phyloP scores from a whole-genome alignment of 495 filamentous ascomycete genomes.

The Xylaria cubensis region DNA sequence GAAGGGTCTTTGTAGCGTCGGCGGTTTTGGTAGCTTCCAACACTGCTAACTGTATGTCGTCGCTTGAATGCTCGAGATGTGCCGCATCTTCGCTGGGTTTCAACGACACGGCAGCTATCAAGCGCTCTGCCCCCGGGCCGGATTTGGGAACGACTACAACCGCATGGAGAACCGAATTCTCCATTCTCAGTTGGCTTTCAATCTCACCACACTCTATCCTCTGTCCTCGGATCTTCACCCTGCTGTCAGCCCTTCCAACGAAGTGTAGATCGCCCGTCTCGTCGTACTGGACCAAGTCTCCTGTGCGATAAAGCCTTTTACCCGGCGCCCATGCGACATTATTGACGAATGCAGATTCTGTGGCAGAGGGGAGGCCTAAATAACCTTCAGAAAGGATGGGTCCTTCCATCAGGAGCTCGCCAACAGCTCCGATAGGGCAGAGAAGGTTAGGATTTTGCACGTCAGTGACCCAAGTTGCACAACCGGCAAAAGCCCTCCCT shows the following conservation, averaged over 20 bases:
- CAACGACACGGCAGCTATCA: slow-evolving; percentile 15
- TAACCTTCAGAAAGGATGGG: slow-evolving; percentile 60
- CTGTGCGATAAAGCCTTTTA: slow-evolving; percentile 48
- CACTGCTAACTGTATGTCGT: neutral
- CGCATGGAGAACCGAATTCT: slow-evolving; percentile 9
- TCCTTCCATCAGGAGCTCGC: slow-evolving; percentile 56
- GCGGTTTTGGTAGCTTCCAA: neutral
- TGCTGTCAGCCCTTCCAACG: slow-evolving; percentile 35
- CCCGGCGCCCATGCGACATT: slow-evolving; percentile 51
- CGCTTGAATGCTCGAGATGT: slow-evolving; percentile 2
- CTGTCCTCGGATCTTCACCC: slow-evolving; percentile 41
- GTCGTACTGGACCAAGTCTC: slow-evolving; percentile 56
- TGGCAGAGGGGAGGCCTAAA: slow-evolving; percentile 59
- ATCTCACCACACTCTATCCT: slow-evolving; percentile 43
- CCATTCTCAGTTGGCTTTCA: slow-evolving; percentile 24
- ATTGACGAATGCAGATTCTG: slow-evolving; percentile 54
- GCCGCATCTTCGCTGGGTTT: neutral
- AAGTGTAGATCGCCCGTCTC: slow-evolving; percentile 27
- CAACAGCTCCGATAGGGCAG: slow-evolving; percentile 51
- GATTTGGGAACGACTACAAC: slow-evolving; percentile 10
- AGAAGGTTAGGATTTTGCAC: slow-evolving; percentile 40
- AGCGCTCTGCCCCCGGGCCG: slow-evolving; percentile 8
- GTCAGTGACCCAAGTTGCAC: slow-evolving; percentile 43
- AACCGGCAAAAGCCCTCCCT: slow-evolving; percentile 37
- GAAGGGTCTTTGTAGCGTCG: neutral